Evolutionary conservation across 2,329 filamentous ascomycete species (phyloP), one percentile per base, ranked within the genome.

Genomic region (Ceratocystiopsis minuta): DNA sequence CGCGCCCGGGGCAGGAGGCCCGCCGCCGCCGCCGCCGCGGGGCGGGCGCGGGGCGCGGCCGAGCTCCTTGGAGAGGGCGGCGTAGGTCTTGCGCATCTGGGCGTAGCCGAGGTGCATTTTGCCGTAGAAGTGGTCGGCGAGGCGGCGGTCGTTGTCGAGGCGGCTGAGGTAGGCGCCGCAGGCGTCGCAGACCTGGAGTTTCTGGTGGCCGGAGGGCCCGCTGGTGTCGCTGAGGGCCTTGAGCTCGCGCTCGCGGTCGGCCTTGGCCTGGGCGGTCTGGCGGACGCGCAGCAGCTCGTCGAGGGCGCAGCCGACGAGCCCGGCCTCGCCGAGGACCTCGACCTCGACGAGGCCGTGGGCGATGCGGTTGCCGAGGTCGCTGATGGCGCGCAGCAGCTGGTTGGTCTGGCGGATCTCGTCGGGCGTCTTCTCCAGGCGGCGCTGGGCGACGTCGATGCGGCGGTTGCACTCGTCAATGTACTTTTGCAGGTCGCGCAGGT

Each of bases 91-190:
- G 52, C 90, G 76, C 90, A 98, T 98, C 62, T 94, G 84, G 15
- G 90, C 90, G 57, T 96, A 98, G 0, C 90, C 90, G 44, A 98
- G 64, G 56, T 98, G 90, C 90, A 98, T 98, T 68, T 98, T 98
- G 17, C 90, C 90, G 60, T 95, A 96, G 57, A 98, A 98, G 59
- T 98, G 90, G 57, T 98, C 90, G 16, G 90, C 90, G 55, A 98
- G 60, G 28, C 90, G 72, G 33, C 90, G 74, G 58, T 98, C 90
- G 56, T 98, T 98, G 57, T 98, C 90, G 31, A 98, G 70, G 17
- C 90, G 67, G 48, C 78, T 86, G 34, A 98, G 70, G 58, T 96
- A 98, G 6, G 90, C 90, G 48, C 90, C 90, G 59, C 90, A 98
- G 1, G 96, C 90, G 60, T 98, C 90, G 68, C 90, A 98, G 38